Conservation (phyloP, 2,329 filamentous ascomycete species). For the Leptographium procerum region DNA sequence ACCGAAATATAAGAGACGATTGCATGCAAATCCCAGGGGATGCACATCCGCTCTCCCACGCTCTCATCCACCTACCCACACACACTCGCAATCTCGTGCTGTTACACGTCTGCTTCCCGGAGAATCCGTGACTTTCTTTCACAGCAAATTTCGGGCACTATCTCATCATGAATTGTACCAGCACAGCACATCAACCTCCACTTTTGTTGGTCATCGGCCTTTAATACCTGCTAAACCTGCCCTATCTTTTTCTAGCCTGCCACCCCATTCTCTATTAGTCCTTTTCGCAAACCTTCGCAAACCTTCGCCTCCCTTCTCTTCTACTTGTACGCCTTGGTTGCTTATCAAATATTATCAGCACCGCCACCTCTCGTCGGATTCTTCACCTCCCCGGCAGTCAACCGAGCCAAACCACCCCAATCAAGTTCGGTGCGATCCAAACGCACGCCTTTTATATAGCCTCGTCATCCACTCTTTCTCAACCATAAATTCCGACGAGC, state of each 20-base stretch:
- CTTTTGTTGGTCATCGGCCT: constrained; percentile 3
- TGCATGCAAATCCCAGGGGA: neutral
- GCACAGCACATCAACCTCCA: neutral
- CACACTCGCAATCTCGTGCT: neutral
- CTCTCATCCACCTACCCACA: neutral
- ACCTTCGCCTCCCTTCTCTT: too few species aligned
- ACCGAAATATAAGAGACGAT: neutral
- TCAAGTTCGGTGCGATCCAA: neutral
- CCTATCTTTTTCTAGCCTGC: neutral
- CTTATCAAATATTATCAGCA: neutral
- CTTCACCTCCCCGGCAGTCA: neutral
- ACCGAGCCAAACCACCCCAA: neutral
- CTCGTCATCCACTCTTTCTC: neutral
- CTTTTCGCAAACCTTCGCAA: neutral
- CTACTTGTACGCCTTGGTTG: neutral
- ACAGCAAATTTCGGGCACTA: neutral
- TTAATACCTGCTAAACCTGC: constrained; percentile 4
- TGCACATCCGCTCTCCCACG: neutral
- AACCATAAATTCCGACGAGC: neutral
- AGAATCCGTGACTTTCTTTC: neutral
- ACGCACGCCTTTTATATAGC: neutral
- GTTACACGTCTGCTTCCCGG: neutral
- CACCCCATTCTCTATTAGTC: neutral
- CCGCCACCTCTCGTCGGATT: neutral
- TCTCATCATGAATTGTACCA: constrained; percentile 4